Evolutionary conservation across 2,329 filamentous ascomycete genomes (phyloP).

Genomic region (Fusarium nodosum): DNA sequence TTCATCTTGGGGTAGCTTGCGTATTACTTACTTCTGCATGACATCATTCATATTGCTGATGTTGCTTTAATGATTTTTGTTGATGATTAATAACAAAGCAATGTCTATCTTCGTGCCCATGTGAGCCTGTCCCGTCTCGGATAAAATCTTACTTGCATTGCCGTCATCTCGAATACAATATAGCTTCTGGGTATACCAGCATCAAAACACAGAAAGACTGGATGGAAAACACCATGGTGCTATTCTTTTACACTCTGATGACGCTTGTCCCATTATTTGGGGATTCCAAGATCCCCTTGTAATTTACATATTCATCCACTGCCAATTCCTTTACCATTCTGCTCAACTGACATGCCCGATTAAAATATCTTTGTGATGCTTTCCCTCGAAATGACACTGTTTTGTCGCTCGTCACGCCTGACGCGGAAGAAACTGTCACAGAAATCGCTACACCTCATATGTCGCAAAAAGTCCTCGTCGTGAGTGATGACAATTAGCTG

Average conservation of each 20-base stretch:
- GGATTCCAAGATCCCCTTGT: conserved; percentile 6
- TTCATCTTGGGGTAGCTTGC: too few species aligned
- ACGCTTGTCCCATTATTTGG: conserved; percentile 6
- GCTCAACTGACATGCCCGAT: neutral
- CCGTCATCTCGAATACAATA: too few species aligned
- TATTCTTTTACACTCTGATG: conserved; percentile 19
- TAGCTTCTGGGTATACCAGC: neutral
- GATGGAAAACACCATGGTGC: neutral
- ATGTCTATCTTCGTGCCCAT: too few species aligned
- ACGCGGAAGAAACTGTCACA: conserved; percentile 93
- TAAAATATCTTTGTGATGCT: conserved; percentile 66
- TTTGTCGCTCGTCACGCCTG: conserved; percentile 84
- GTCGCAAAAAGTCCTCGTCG: conserved; percentile 93
- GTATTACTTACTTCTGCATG: too few species aligned
- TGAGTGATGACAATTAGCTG: conserved; percentile 99
- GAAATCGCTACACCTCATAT: conserved; percentile 96
- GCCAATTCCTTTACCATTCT: neutral
- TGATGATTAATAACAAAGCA: too few species aligned
- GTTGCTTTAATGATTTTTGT: too few species aligned
- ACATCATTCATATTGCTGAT: too few species aligned
- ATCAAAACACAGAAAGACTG: neutral
- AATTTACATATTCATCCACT: conserved; percentile 11
- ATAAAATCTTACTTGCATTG: too few species aligned
- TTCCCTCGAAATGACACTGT: conserved; percentile 84
- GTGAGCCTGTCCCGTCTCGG: too few species aligned